Evolutionary conservation across 441 rosid species (phyloP).

Genomic region (Viola pubescens): DNA sequence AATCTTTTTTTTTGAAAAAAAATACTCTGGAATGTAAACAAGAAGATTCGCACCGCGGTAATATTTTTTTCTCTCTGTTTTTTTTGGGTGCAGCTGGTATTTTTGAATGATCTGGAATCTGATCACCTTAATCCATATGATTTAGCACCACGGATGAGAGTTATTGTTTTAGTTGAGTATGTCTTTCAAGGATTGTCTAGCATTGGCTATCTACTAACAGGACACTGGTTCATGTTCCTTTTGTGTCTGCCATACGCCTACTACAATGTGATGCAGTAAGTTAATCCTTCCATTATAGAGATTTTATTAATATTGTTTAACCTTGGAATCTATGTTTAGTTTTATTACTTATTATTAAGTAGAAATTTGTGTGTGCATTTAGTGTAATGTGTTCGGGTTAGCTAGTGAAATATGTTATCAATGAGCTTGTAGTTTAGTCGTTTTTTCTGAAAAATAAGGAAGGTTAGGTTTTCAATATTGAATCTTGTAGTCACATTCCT

Average conservation of each 20-base stretch:
- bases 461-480: no score
- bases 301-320: no score
- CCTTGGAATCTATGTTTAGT: neutral
- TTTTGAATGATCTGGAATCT: slow-evolving; percentile 33
- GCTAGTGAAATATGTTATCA: neutral
- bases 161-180: slow-evolving; percentile 29
- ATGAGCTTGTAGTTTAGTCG: neutral
- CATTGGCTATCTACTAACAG: slow-evolving; percentile 22
- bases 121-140: slow-evolving; percentile 39
- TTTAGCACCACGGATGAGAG: slow-evolving; percentile 22
- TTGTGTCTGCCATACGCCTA: slow-evolving; percentile 53
- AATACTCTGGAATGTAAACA: no score
- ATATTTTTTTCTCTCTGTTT: neutral
- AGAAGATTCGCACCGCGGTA: neutral
- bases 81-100: slow-evolving; percentile 26
- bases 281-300: slow-evolving; percentile 4
- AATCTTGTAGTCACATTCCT: no score
- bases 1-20: neutral
- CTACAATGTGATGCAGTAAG: slow-evolving; percentile 71
- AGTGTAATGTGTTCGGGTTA: neutral
- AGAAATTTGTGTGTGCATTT: neutral
- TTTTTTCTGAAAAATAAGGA: neutral
- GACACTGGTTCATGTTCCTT: slow-evolving; percentile 46
- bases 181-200: slow-evolving; percentile 29
- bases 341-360: neutral